Evolutionary conservation across 1,284 basidiomycete species (phyloP).

Genomic region (Ganoderma lucidum): DNA sequence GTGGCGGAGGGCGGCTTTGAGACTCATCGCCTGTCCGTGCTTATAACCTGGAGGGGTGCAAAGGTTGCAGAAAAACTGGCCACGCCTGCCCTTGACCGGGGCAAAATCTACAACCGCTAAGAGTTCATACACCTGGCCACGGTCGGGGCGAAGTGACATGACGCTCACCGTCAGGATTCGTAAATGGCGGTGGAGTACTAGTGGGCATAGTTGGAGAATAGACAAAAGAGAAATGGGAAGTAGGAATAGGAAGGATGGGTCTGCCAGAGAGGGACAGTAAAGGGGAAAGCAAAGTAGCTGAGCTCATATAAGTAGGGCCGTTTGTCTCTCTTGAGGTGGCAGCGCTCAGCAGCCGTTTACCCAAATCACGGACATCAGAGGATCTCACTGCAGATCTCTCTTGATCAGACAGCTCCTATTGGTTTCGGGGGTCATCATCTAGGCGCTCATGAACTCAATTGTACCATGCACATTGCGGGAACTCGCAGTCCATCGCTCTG

Average conservation of each 20-base stretch:
- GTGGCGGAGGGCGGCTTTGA: conserved; percentile 27
- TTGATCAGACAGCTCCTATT: conserved; percentile 28
- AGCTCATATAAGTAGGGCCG: not conserved
- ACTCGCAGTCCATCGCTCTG: not conserved
- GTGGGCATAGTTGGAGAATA: not conserved
- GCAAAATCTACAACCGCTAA: conserved; percentile 29
- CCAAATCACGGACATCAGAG: conserved; percentile 19
- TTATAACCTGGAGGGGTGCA: conserved; percentile 26
- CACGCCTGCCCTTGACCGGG: conserved; percentile 18
- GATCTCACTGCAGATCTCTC: conserved; percentile 26
- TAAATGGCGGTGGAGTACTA: not conserved
- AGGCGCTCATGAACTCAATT: conserved; percentile 16
- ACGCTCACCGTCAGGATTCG: conserved; percentile 7
- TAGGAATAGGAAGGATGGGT: not conserved
- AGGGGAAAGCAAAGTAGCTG: not conserved
- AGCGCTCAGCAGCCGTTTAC: conserved; percentile 10
- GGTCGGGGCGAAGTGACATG: not conserved
- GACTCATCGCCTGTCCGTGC: conserved; percentile 29
- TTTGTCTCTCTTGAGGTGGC: not conserved
- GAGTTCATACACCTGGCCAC: not conserved
- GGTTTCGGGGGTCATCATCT: conserved; percentile 23
- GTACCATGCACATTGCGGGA: not conserved
- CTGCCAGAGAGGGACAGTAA: not conserved
- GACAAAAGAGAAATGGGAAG: too few species aligned
- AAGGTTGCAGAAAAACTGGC: conserved; percentile 30